A percentile compares a stretch with the other conserved stretches of the same genome.
These are phyloP conservation scores for Pythium grandisporangium DNA, from an alignment of 352 stramenopile species.

Conservation along the genomic window DNA sequence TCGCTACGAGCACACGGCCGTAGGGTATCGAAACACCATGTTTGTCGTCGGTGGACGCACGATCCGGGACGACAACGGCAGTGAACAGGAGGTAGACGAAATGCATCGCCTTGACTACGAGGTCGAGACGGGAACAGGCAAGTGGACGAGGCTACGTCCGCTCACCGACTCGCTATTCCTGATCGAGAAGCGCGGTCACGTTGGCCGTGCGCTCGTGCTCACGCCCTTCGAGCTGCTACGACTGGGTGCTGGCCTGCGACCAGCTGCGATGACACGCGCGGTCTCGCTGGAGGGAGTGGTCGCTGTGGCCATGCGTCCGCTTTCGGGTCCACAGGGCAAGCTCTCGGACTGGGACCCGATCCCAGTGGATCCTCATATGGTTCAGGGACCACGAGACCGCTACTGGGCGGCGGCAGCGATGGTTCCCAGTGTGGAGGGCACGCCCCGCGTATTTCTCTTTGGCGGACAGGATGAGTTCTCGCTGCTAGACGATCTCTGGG, in stretches of 20 bases:
- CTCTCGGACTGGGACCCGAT: no score
- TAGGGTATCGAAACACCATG: constrained; percentile 50
- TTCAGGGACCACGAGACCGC: constrained; percentile 13
- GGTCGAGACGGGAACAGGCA: constrained; percentile 8
- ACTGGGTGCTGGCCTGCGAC: constrained; percentile 20
- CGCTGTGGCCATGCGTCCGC: no score
- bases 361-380: no score
- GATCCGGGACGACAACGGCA: constrained; percentile 17
- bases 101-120: constrained; percentile 61
- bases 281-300: no score
- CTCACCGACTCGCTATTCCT: constrained; percentile 1
- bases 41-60: constrained; percentile 60
- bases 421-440: no score
- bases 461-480: constrained; percentile 63
- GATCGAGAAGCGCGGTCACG: constrained; percentile 17
- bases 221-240: constrained; percentile 40
- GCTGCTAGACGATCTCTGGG: constrained; percentile 51
- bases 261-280: constrained; percentile 6
- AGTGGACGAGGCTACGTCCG: constrained; percentile 34
- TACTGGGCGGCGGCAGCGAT: constrained; percentile 41
- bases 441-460: constrained; percentile 39
- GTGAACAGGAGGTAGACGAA: no score
- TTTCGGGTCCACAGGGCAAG: no score
- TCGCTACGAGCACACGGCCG: constrained; percentile 47
- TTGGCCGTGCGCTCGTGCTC: constrained; percentile 24